A percentile compares a stretch with the other conserved stretches of the same genome.
Conservation (phyloP, 805 yeast species). For the Isabelozyma pseudorhagii region DNA sequence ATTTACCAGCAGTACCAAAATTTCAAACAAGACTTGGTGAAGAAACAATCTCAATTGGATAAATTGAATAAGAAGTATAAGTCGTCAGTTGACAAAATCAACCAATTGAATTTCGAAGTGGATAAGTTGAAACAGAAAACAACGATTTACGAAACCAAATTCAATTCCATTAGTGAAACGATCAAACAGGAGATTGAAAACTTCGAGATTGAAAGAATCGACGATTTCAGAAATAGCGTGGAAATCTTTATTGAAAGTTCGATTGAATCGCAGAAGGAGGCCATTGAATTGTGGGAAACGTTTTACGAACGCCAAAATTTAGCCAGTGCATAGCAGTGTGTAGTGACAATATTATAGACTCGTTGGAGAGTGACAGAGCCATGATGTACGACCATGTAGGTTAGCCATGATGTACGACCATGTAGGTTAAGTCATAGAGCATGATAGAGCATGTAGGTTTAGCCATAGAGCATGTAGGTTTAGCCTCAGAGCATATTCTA, state of each 20-base stretch:
- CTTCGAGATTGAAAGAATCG: constrained; percentile 73
- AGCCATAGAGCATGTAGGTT: too few relatives aligned
- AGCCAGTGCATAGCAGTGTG: constrained; percentile 9
- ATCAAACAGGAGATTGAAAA: constrained; percentile 65
- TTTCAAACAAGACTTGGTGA: constrained; percentile 41
- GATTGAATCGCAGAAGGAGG: constrained; percentile 90
- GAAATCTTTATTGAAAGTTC: constrained; percentile 89
- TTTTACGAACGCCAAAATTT: constrained; percentile 59
- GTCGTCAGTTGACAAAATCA: constrained; percentile 61
- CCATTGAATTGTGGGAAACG: constrained; percentile 83
- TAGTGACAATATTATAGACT: not conserved
- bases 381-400: too few relatives aligned
- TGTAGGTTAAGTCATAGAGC: too few relatives aligned
- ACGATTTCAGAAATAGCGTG: constrained; percentile 82
- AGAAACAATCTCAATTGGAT: constrained; percentile 44
- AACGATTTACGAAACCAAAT: constrained; percentile 51
- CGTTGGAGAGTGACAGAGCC: too few relatives aligned
- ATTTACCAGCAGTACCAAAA: constrained; percentile 41
- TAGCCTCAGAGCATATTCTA: too few relatives aligned
- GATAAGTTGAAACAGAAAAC: constrained; percentile 52
- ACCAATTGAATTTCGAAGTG: constrained; percentile 57
- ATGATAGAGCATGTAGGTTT: too few relatives aligned
- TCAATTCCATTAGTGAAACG: constrained; percentile 59
- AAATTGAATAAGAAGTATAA: constrained; percentile 43
- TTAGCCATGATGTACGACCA: too few relatives aligned